Evolutionary conservation across 1,139 yeast species (phyloP).

Genomic region (Yamadazyma triangularis): DNA sequence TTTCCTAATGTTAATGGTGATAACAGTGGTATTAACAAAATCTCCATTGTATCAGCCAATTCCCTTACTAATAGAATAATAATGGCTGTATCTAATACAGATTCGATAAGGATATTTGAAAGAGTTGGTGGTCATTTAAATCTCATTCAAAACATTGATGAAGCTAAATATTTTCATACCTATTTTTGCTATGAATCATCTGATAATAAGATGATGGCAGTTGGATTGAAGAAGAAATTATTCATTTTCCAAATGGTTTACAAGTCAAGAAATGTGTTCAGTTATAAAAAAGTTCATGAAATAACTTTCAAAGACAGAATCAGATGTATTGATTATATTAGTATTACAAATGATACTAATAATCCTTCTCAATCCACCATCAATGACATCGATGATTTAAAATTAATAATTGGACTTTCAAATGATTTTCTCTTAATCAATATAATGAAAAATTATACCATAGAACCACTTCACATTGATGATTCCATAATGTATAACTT

Average conservation of each 20-base stretch:
- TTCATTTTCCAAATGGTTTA: constrained; percentile 23
- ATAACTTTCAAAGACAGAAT: constrained; percentile 27
- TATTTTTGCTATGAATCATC: constrained; percentile 16
- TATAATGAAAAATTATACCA: constrained; percentile 14
- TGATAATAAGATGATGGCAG: constrained; percentile 19
- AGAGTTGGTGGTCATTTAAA: constrained; percentile 33
- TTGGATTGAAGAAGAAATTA: constrained; percentile 31
- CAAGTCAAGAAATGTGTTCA: constrained; percentile 28
- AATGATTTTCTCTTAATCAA: constrained; percentile 28
- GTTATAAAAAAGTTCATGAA: constrained; percentile 23
- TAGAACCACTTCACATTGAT: constrained; percentile 13
- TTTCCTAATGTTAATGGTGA: constrained; percentile 14
- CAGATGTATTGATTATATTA: constrained; percentile 3
- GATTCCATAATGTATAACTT: constrained; percentile 13
- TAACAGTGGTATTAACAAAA: constrained; percentile 6
- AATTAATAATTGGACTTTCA: constrained; percentile 21
- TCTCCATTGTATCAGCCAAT: constrained; percentile 10
- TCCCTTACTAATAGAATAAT: constrained; percentile 17
- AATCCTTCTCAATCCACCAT: constrained; percentile 15
- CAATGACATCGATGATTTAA: constrained; percentile 8
- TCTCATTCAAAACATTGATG: constrained; percentile 27
- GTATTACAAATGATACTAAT: not conserved
- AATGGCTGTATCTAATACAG: constrained; percentile 23
- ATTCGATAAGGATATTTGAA: constrained; percentile 27
- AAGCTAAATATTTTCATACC: constrained; percentile 15